Evolutionary conservation across 1,139 yeast species (phyloP), one percentile per base, ranked within the genome.

Genomic region (Ashbya aceris): DNA sequence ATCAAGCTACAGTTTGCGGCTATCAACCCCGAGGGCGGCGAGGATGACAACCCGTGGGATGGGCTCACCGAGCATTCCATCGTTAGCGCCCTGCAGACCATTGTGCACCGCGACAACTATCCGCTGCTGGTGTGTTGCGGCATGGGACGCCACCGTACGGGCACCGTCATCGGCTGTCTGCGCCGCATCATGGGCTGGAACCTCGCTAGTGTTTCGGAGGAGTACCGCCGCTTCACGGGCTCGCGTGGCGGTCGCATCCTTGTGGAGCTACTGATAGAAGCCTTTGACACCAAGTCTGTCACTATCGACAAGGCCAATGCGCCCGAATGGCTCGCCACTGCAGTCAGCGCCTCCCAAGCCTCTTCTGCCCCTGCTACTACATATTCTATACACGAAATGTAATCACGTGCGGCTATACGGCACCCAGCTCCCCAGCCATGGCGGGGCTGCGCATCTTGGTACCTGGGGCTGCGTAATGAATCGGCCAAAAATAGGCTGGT

Each of bases 71-170:
- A 87, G 56, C 71, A 76, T 32, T 79, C 94, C 27, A 87, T 89
- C 39, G 76, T 76, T 29, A 79, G 77, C 48, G 94, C 96, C 0
- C 66, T 89, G 48, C 84, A 81, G 50, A 71, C 86, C 36, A 80
- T 89, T 30, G 75, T 81, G 41, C 75, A 84, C 54, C 72, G 71
- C 49, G 71, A 74, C n/a, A 77, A 80, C 58, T 84, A 85, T 55
- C 97, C 98, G 0, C 55, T 89, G 48, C 66, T 91, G 40, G 91
- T 87, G 7, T 89, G 97, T 62, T 91, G 97, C 57, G 96, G 96
- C 9, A 89, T 89, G 97, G 98, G 98, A 0, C 70, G 97, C 51
- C 97, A 91, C 61, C 72, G 97, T 47, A 87, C 96, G 0, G 98
- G 98, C 0, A 87, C 96, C 0, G 95, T 91, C 2, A 77, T 91